Percentiles rank a stretch among this genome's conserved stretches.
These are phyloP conservation scores for Schrenkiella parvula DNA, from an alignment of 345 rosid species.

Conservation along the genomic window DNA sequence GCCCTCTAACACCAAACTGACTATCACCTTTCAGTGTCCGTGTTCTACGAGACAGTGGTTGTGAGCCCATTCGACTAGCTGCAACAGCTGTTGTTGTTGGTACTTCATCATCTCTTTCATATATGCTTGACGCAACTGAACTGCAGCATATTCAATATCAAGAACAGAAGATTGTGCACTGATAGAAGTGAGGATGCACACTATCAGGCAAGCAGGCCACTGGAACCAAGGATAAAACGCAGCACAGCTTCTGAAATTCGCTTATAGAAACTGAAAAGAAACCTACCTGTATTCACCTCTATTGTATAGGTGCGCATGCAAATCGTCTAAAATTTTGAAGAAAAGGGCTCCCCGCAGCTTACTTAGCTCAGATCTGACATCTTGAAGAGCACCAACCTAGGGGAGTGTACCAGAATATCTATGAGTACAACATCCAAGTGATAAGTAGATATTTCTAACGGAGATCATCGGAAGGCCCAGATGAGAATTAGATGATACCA, in stretches of 20 bases:
- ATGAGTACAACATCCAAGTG: constrained; percentile 21
- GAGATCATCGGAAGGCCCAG: background rate
- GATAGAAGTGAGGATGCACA: constrained; percentile 8
- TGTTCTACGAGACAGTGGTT: constrained; percentile 88
- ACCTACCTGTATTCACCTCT: constrained; percentile 89
- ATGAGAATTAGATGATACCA: constrained; percentile 6
- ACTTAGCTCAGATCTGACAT: constrained; percentile 87
- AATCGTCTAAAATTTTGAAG: constrained; percentile 86
- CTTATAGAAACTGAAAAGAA: background rate
- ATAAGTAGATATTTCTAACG: constrained; percentile 9
- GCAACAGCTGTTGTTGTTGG: constrained; percentile 81
- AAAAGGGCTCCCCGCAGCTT: constrained; percentile 85
- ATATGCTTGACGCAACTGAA: constrained; percentile 64
- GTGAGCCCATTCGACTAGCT: constrained; percentile 59
- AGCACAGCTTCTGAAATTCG: constrained; percentile 4
- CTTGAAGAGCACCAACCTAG: constrained; percentile 99
- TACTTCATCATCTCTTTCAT: constrained; percentile 86
- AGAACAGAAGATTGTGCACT: constrained; percentile 27
- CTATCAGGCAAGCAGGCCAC: constrained; percentile 5
- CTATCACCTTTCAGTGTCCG: constrained; percentile 74
- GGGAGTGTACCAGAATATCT: constrained; percentile 21
- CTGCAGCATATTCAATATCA: constrained; percentile 54
- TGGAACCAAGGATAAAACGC: background rate
- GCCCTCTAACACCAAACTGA: constrained; percentile 55
- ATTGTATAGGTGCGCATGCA: constrained; percentile 94